Conservation (phyloP, 1,139 yeast species). For the Blastobotrys serpentis region DNA sequence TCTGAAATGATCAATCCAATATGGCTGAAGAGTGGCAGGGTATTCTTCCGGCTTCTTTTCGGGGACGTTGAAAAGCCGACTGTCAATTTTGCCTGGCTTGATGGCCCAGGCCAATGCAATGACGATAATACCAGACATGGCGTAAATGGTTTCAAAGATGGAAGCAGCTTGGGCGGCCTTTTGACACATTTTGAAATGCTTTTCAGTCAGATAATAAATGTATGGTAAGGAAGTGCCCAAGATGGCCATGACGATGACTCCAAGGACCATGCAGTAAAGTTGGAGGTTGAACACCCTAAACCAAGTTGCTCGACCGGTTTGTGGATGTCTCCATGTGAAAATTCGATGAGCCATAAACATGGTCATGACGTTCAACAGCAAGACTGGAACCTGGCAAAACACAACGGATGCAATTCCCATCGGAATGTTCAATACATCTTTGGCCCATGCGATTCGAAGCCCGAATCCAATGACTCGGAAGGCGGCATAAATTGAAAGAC, state of each 20-base stretch:
- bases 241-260: constrained; percentile 64
- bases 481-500: constrained; percentile 53
- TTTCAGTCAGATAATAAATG: constrained; percentile 51
- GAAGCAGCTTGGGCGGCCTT: constrained; percentile 62
- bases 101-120: constrained; percentile 53
- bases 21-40: constrained; percentile 63
- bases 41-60: constrained; percentile 34
- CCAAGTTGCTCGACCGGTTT: constrained; percentile 57
- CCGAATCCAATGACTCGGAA: constrained; percentile 61
- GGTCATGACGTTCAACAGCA: constrained; percentile 49
- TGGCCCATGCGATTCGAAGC: constrained; percentile 59
- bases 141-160: constrained; percentile 54
- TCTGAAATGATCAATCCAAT: constrained; percentile 72
- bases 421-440: constrained; percentile 42
- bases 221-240: constrained; percentile 66
- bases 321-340: constrained; percentile 82
- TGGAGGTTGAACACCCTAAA: constrained; percentile 57
- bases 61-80: constrained; percentile 43
- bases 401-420: constrained; percentile 62
- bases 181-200: constrained; percentile 51
- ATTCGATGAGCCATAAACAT: constrained; percentile 72
- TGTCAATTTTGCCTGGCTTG: constrained; percentile 56
- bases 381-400: constrained; percentile 49
- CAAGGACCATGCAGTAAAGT: constrained; percentile 55
- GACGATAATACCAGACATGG: constrained; percentile 53